Percentiles rank a stretch among this genome's conserved stretches.
These are phyloP conservation scores for Wickerhamiella vanderwaltii DNA, from an alignment of 805 yeast genomes.

Conservation along the genomic window DNA sequence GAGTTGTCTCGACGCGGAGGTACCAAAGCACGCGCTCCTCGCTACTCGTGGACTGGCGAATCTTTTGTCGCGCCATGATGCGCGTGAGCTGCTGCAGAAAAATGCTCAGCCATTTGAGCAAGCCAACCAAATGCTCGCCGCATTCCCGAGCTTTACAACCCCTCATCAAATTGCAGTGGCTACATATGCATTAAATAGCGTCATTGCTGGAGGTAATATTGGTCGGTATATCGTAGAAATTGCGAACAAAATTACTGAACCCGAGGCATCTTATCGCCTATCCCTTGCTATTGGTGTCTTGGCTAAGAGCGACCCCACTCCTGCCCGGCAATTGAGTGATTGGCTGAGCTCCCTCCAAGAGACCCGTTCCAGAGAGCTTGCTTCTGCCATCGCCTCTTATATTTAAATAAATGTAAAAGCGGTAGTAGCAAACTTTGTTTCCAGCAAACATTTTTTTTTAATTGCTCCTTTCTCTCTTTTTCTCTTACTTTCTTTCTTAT, in stretches of 20 bases:
- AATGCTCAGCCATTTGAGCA: slow-evolving; percentile 22
- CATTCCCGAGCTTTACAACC: slow-evolving; percentile 11
- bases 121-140: slow-evolving; percentile 22
- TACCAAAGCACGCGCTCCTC: slow-evolving; percentile 38
- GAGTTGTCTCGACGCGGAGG: slow-evolving; percentile 22
- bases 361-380: no score
- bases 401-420: no score
- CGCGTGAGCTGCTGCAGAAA: slow-evolving; percentile 18
- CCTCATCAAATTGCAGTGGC: slow-evolving; percentile 33
- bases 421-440: no score
- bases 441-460: no score
- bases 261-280: slow-evolving; percentile 21
- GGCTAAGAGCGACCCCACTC: background rate
- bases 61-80: slow-evolving; percentile 31
- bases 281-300: slow-evolving; percentile 19
- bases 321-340: background rate
- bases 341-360: slow-evolving; percentile 4
- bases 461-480: no score
- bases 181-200: slow-evolving; percentile 27
- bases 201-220: slow-evolving; percentile 11
- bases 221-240: background rate
- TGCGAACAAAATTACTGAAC: slow-evolving; percentile 4
- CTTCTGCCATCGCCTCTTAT: no score
- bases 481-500: no score
- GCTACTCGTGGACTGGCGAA: slow-evolving; percentile 47